Percentiles rank a stretch among this genome's conserved stretches.
These are phyloP conservation scores for Craspedostauros australis DNA, from an alignment of 108 stramenopile species.

Conservation along the genomic window DNA sequence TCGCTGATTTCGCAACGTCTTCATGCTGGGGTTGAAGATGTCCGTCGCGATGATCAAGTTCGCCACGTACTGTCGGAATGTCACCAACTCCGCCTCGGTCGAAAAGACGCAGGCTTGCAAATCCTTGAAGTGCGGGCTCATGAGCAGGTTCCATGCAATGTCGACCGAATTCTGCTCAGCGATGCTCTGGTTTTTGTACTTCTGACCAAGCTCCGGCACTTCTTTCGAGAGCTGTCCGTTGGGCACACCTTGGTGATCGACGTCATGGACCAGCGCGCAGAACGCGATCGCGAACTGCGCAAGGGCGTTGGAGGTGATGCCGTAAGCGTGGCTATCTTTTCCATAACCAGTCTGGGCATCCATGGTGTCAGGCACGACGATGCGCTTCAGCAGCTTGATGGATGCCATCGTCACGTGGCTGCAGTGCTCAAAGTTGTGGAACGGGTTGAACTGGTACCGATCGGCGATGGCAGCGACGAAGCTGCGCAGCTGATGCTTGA, in stretches of 20 bases:
- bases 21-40: neutral
- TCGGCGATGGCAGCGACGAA: constrained; percentile 12
- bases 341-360: too few relatives aligned
- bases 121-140: neutral
- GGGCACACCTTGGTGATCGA: too few relatives aligned
- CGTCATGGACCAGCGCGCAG: too few relatives aligned
- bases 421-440: constrained; percentile 51
- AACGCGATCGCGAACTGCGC: too few relatives aligned
- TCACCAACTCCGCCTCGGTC: neutral
- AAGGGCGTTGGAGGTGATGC: too few relatives aligned
- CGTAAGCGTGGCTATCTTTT: too few relatives aligned
- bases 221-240: too few relatives aligned
- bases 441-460: constrained; percentile 36
- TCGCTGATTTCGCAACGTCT: neutral
- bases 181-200: too few relatives aligned
- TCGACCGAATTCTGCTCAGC: too few relatives aligned
- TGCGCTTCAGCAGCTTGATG: constrained; percentile 8
- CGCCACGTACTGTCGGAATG: neutral
- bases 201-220: too few relatives aligned
- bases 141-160: neutral
- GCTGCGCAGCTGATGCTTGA: constrained; percentile 12
- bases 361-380: constrained; percentile 5
- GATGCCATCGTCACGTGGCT: constrained; percentile 32
- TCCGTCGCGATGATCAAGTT: neutral
- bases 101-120: neutral